Conservation (phyloP, 1,139 yeast genomes). For the Taphrina confusa region DNA sequence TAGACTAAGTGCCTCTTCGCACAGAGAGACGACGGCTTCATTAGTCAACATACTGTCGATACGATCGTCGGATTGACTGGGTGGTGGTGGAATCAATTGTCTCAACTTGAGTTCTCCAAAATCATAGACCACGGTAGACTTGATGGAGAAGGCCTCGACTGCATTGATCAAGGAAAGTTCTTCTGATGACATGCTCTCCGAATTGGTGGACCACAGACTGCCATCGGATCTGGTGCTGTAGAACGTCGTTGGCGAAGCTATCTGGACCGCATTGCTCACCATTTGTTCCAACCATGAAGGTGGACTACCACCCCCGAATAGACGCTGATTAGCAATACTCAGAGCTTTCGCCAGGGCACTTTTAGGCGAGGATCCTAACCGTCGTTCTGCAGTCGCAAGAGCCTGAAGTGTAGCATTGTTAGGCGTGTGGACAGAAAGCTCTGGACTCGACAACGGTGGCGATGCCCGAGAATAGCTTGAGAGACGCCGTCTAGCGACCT, state of each 20-base stretch:
- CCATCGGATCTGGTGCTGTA: not conserved
- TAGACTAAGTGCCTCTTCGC: constrained; percentile 82
- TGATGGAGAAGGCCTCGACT: constrained; percentile 36
- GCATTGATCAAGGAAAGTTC: constrained; percentile 81
- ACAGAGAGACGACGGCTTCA: constrained; percentile 59
- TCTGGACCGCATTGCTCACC: constrained; percentile 23
- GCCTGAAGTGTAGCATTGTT: constrained; percentile 25
- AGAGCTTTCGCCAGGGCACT: constrained; percentile 86
- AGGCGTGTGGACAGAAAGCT: not conserved
- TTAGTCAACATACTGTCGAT: constrained; percentile 56
- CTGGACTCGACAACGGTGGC: constrained; percentile 47
- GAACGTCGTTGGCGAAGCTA: not conserved
- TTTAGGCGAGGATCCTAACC: constrained; percentile 66
- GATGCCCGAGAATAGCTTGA: constrained; percentile 80
- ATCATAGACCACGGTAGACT: constrained; percentile 77
- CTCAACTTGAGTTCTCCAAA: constrained; percentile 90
- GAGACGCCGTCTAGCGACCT: constrained; percentile 79
- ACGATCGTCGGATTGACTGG: constrained; percentile 46
- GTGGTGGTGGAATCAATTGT: constrained; percentile 78
- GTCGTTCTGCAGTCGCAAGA: constrained; percentile 29
- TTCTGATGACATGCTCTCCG: constrained; percentile 39
- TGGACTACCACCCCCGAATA: constrained; percentile 59
- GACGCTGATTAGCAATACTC: constrained; percentile 80
- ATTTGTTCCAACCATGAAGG: constrained; percentile 34
- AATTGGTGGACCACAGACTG: constrained; percentile 13